Evolutionary conservation across 2,329 filamentous ascomycete genomes (phyloP).

Genomic region (Dissoconium aciculare): DNA sequence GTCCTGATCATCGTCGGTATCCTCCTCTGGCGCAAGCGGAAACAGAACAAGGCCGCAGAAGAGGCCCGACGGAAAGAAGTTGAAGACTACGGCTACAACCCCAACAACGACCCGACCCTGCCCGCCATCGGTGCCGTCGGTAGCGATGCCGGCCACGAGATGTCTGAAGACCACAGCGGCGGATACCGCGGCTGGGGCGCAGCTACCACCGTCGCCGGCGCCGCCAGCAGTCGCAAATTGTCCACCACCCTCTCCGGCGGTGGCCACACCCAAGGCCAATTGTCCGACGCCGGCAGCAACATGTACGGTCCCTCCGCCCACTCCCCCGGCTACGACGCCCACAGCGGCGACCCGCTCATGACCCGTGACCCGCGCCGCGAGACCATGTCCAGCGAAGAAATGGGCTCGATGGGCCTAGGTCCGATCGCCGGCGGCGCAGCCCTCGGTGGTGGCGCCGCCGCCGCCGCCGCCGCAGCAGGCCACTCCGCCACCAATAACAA

Average conservation of each 20-base stretch:
- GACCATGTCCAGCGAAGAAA: conserved; percentile 54
- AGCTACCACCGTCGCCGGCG: too few relatives aligned
- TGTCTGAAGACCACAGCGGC: conserved; percentile 58
- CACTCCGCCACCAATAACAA: too few relatives aligned
- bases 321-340: conserved; percentile 36
- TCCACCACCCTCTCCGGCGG: conserved; percentile 73
- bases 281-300: conserved; percentile 55
- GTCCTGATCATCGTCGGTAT: conserved; percentile 61
- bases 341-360: conserved; percentile 44
- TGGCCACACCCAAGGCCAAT: conserved; percentile 34
- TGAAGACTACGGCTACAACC: conserved; percentile 93
- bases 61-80: conserved; percentile 89
- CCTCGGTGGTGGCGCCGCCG: conserved; percentile 50
- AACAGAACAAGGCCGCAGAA: conserved; percentile 68
- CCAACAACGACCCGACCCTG: conserved; percentile 83
- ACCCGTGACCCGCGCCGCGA: conserved; percentile 28
- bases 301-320: conserved; percentile 42
- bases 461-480: conserved; percentile 37
- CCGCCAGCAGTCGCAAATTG: background rate
- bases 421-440: too few relatives aligned
- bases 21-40: conserved; percentile 78
- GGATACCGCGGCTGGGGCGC: conserved; percentile 88
- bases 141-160: conserved; percentile 44
- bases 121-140: conserved; percentile 40
- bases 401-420: too few relatives aligned